Evolutionary conservation across 1,139 yeast genomes (phyloP).

Genomic region (Candida freyschussii): DNA sequence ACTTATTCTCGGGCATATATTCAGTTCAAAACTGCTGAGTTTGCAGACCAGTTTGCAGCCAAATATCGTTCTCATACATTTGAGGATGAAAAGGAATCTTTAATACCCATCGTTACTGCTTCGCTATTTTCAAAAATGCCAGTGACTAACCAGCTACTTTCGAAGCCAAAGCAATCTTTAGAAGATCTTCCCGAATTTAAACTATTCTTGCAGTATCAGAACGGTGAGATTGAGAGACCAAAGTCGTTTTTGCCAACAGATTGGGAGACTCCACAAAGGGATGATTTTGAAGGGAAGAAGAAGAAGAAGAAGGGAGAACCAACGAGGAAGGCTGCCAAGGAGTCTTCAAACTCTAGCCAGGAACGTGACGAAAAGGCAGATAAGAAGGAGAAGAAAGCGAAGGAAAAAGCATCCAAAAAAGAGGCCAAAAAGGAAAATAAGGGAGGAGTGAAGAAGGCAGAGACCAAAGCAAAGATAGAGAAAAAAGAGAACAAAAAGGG

Average conservation of each 20-base stretch:
- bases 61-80: conserved; percentile 10
- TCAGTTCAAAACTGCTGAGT: conserved; percentile 13
- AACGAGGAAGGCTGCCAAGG: conserved; percentile 6
- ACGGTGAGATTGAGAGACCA: conserved; percentile 21
- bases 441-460: not conserved
- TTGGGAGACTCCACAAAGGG: conserved; percentile 2
- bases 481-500: no score
- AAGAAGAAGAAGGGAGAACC: conserved; percentile 4
- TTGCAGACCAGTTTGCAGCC: conserved; percentile 15
- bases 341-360: not conserved
- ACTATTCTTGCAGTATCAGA: conserved; percentile 14
- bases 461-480: conserved; percentile 1
- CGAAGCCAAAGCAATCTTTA: conserved; percentile 1
- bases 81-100: conserved; percentile 22
- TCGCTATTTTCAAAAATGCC: conserved; percentile 18
- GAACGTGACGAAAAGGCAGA: conserved; percentile 1
- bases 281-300: conserved; percentile 3
- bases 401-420: not conserved
- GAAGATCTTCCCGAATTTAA: conserved; percentile 12
- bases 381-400: conserved; percentile 2
- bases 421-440: not conserved
- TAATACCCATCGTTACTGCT: conserved; percentile 14
- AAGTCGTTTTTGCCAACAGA: conserved; percentile 7
- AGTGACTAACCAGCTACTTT: no score
- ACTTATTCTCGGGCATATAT: conserved; percentile 25